phyloP scores from a whole-genome alignment of 768 basidiomycete species.

The Pholiota conissans region DNA sequence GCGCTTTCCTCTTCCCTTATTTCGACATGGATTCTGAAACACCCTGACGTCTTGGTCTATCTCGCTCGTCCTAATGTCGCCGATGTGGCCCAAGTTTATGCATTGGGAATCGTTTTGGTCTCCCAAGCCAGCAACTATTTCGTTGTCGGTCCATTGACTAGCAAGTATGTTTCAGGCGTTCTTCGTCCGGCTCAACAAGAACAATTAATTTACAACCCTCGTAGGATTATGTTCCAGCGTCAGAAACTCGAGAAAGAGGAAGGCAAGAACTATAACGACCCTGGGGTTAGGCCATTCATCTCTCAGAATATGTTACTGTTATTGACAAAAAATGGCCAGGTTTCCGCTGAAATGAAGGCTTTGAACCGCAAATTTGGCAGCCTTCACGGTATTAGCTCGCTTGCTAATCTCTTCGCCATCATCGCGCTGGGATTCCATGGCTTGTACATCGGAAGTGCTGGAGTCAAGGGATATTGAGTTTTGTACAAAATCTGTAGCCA shows the following conservation, averaged over 20 bases:
- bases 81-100: slow-evolving; percentile 68
- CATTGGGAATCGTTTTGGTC: slow-evolving; percentile 44
- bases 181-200: no score
- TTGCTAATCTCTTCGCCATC: slow-evolving; percentile 63
- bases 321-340: slow-evolving; percentile 34
- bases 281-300: slow-evolving; percentile 46
- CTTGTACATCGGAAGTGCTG: slow-evolving; percentile 63
- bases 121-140: slow-evolving; percentile 64
- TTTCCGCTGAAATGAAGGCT: slow-evolving; percentile 67
- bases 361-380: slow-evolving; percentile 65
- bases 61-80: slow-evolving; percentile 46
- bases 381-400: slow-evolving; percentile 69
- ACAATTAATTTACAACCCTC: neutral
- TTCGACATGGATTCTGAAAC: slow-evolving; percentile 56
- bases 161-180: slow-evolving; percentile 44
- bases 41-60: slow-evolving; percentile 53
- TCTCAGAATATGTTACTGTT: neutral
- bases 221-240: slow-evolving; percentile 74
- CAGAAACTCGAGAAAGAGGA: slow-evolving; percentile 75
- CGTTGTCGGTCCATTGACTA: slow-evolving; percentile 71
- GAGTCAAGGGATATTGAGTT: slow-evolving; percentile 40
- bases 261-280: slow-evolving; percentile 64
- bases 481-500: neutral
- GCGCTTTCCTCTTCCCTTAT: slow-evolving; percentile 54
- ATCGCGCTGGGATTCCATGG: slow-evolving; percentile 68